phyloP scores from a whole-genome alignment of 2,329 filamentous ascomycete species.

The Cladophialophora exuberans region DNA sequence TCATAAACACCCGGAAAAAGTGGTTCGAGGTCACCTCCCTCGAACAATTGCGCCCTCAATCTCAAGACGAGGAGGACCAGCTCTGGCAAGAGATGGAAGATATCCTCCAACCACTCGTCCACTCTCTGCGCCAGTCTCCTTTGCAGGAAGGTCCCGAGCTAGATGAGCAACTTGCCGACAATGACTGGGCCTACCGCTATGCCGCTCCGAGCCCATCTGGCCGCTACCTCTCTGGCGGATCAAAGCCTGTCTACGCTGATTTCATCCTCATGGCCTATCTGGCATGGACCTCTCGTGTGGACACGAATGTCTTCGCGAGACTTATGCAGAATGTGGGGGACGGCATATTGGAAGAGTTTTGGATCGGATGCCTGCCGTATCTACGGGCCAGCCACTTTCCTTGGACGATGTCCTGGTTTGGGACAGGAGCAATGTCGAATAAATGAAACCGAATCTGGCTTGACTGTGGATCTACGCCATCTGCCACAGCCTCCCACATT shows the following conservation, averaged over 20 bases:
- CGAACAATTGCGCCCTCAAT: slow-evolving; percentile 4
- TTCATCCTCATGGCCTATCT: slow-evolving; percentile 16
- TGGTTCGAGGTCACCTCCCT: slow-evolving; percentile 14
- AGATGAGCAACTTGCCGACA: background rate
- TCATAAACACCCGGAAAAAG: slow-evolving; percentile 6
- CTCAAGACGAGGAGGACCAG: slow-evolving; percentile 2
- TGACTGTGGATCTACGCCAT: too few relatives aligned
- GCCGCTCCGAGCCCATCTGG: background rate
- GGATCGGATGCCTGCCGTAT: slow-evolving; percentile 10
- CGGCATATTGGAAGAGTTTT: slow-evolving; percentile 5
- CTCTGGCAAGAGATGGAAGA: slow-evolving; percentile 4
- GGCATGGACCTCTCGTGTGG: slow-evolving; percentile 15
- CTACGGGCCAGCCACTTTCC: background rate
- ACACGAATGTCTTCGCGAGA: slow-evolving; percentile 4
- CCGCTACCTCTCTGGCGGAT: background rate
- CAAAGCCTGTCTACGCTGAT: slow-evolving; percentile 7
- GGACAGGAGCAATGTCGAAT: background rate
- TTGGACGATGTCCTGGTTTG: slow-evolving; percentile 6
- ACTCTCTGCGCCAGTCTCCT: background rate
- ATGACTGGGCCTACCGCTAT: background rate
- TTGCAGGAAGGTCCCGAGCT: background rate
- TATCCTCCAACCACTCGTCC: background rate
- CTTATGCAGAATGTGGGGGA: background rate
- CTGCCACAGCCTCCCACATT: too few relatives aligned
- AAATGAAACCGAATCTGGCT: too few relatives aligned